phyloP scores from a whole-genome alignment of 164 flowering plant genomes.

The Liriodendron chinense region DNA sequence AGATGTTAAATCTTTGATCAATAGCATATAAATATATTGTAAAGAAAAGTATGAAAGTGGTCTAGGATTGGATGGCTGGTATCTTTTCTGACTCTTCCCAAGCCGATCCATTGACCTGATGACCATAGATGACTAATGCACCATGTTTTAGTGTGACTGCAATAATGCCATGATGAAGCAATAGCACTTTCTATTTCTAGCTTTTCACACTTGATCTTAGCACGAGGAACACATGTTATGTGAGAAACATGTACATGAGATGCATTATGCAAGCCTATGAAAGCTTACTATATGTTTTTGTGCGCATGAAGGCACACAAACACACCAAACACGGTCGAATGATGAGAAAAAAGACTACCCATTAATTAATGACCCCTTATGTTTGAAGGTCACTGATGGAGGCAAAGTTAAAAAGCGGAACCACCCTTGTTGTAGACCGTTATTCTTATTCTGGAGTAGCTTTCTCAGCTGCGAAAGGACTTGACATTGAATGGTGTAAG shows the following conservation, averaged over 20 bases:
- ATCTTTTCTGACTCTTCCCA: background rate
- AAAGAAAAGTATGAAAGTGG: too few species aligned
- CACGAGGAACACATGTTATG: background rate
- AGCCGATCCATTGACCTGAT: too few species aligned
- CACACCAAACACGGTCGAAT: background rate
- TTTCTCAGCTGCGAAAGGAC: conserved; percentile 88
- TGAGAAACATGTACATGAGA: background rate
- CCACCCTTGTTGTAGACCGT: conserved; percentile 80
- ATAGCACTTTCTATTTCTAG: background rate
- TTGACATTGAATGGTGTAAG: conserved; percentile 93
- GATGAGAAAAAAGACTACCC: background rate
- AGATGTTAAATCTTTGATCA: too few species aligned
- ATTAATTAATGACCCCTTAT: background rate
- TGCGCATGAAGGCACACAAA: too few species aligned
- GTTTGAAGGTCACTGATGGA: conserved; percentile 80
- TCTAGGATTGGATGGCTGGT: background rate
- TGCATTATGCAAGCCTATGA: background rate
- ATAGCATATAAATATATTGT: too few species aligned
- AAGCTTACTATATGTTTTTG: background rate
- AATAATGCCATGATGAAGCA: background rate
- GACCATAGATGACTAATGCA: too few species aligned
- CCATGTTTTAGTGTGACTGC: too few species aligned
- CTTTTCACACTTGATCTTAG: background rate
- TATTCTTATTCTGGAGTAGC: conserved; percentile 94
- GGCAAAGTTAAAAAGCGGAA: conserved; percentile 61